Evolutionary conservation across 148 eudicot species (phyloP), one percentile per base, ranked within the genome.

Genomic region (Cornus suecica): DNA sequence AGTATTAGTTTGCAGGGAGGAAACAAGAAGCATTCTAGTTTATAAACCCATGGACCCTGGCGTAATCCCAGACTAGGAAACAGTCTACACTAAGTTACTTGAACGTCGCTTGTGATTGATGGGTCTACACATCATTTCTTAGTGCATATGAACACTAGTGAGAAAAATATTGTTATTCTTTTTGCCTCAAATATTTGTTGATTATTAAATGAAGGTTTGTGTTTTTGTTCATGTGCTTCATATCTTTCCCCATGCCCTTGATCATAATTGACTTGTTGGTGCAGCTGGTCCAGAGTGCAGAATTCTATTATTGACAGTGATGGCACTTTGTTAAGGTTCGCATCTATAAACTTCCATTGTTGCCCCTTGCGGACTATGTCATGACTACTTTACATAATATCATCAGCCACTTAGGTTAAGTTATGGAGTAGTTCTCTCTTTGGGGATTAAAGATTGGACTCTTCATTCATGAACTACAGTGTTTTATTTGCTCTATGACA

Each of bases 291-390:
- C 73, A 74, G 71, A 70, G 71, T 78, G 52, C 71, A 77, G 42
- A 79, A 66, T 67, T 69, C 75, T 48, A 26, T 76, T 56, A 24
- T 29, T 20, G 82, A 86, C 64, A 84, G 66, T 72, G 75, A 61
- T 68, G 87, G 77, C 27, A 75, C 81, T 60, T 74, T 79, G 23
- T 81, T 78, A 62, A 87, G 93, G 89, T 90, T 23, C 34, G 86
- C 68, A 56, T 68, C 75, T 20, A 22, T n/a, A 58, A 10, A 64
- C 52, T 37, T 2, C 65, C 20, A 41, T 66, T 75, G 29, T 71
- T 42, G 15, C 27, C 66, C 62, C 23, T 58, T 58, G 25, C 10
- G 2, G 23, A 7, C 25, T 5, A 3, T 58, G 62, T n/a, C 20
- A 58, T 58, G 25, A 48, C 54, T 48, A 14, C 62, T 58, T 18